Evolutionary conservation across 2,329 filamentous ascomycete species (phyloP).

Genomic region (Pseudocercospora crystallina): DNA sequence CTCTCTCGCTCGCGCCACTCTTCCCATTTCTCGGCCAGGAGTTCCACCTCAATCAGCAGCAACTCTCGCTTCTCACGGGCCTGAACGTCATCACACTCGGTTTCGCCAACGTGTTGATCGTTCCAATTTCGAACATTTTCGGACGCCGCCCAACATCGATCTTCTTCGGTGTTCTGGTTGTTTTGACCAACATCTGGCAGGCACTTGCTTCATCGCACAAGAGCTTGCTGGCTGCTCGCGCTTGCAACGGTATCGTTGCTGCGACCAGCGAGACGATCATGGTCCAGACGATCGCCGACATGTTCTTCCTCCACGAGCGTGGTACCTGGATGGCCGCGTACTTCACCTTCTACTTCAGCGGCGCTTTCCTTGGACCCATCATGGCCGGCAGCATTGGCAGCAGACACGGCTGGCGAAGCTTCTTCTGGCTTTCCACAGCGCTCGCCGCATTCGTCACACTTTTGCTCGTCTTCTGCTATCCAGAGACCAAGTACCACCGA

Average conservation of each 20-base stretch:
- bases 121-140: conserved; percentile 47
- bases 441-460: conserved; percentile 42
- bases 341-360: conserved; percentile 41
- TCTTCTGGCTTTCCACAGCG: conserved; percentile 48
- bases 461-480: conserved; percentile 42
- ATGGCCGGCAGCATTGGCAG: conserved; percentile 45
- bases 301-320: conserved; percentile 47
- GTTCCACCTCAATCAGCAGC: conserved; percentile 43
- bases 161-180: conserved; percentile 41
- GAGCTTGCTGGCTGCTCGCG: conserved; percentile 45
- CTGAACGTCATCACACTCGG: conserved; percentile 47
- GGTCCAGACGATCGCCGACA: conserved; percentile 46
- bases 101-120: conserved; percentile 47
- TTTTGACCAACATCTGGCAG: conserved; percentile 46
- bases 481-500: conserved; percentile 45
- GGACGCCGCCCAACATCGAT: conserved; percentile 43
- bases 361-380: conserved; percentile 46
- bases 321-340: conserved; percentile 25
- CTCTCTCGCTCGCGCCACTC: conserved; percentile 46
- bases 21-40: conserved; percentile 44
- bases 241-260: conserved; percentile 44
- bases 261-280: conserved; percentile 46
- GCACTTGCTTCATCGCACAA: conserved; percentile 44
- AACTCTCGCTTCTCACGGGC: conserved; percentile 43
- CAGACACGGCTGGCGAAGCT: conserved; percentile 46